Evolutionary conservation across 495 filamentous ascomycete genomes (phyloP), one percentile per base, ranked within the genome.

Genomic region (Evernia prunastri): DNA sequence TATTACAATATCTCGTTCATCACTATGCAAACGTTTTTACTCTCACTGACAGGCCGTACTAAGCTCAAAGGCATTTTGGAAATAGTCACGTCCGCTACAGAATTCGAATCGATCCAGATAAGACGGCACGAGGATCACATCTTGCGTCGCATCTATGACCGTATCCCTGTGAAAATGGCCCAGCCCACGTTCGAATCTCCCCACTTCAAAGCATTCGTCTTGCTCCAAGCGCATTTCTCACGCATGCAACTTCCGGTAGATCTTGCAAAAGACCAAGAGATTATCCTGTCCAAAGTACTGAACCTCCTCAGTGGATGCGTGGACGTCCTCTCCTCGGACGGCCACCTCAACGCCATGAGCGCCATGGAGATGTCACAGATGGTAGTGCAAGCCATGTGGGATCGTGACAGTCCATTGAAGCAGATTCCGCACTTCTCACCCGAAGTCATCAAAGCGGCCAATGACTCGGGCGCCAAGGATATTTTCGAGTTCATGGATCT

Each of bases 351-450:
- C 71, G 93, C 94, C 62, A 94, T 96, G 87, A 90, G 86, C 69
- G 94, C 95, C 33, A 99, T 99, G 94, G 94, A 99, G 75, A 89
- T 99, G 87, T 96, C 91, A 29, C 94, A 99, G 75, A 99, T 99
- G 94, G 89, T 93, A 61, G 92, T 99, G 25, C 94, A 99, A 75
- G 92, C 90, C 36, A 96, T 97, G 90, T 99, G 94, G 94, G 92
- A 97, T 78, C 88, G 91, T 29, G 94, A 99, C 74, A 94, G 89
- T 67, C 91, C 95, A 54, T 81, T 99, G 59, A 96, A 96, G 79
- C 94, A 99, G 77, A 96, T 99, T 68, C 94, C 94, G 65, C 89
- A 96, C 76, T 99, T 99, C 74, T 84, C 87, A 8, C 83, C 88
- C 33, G 86, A 94, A 62, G 86, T 87, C 57, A 85, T 97, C 67